Evolutionary conservation across 495 filamentous ascomycete species (phyloP).

Genomic region (Penicillium taxi): DNA sequence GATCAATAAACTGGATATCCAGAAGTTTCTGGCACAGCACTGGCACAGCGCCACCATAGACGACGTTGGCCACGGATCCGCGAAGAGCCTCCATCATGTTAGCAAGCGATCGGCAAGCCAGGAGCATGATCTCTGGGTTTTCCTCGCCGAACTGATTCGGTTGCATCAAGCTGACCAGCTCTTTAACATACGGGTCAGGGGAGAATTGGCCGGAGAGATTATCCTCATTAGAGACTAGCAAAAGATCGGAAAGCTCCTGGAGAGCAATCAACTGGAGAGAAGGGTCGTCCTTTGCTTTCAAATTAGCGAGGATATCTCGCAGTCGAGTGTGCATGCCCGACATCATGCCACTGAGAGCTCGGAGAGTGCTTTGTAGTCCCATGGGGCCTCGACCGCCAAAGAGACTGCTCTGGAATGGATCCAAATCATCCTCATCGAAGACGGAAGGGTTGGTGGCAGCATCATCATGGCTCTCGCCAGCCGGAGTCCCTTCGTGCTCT

Average conservation of each 20-base stretch:
- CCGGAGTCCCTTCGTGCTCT: slow-evolving; percentile 32
- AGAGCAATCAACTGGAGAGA: slow-evolving; percentile 87
- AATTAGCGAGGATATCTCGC: slow-evolving; percentile 73
- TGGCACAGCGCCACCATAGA: slow-evolving; percentile 92
- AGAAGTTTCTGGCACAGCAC: slow-evolving; percentile 88
- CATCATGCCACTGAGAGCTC: slow-evolving; percentile 86
- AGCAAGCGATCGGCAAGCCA: slow-evolving; percentile 92
- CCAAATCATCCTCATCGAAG: slow-evolving; percentile 60
- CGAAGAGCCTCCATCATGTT: slow-evolving; percentile 98
- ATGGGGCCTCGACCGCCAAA: slow-evolving; percentile 60
- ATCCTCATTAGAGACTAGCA: slow-evolving; percentile 92
- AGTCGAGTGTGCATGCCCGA: slow-evolving; percentile 71
- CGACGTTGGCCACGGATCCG: slow-evolving; percentile 85
- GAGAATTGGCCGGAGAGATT: slow-evolving; percentile 94
- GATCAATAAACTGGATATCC: slow-evolving; percentile 92
- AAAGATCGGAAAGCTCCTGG: slow-evolving; percentile 85
- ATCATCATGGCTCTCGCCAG: slow-evolving; percentile 58
- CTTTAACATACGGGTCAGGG: slow-evolving; percentile 90
- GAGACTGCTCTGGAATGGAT: slow-evolving; percentile 67
- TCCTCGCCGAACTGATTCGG: slow-evolving; percentile 79
- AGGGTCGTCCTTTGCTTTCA: slow-evolving; percentile 80
- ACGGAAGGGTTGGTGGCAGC: slow-evolving; percentile 39
- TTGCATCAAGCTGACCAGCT: slow-evolving; percentile 87
- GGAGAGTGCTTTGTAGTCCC: slow-evolving; percentile 71
- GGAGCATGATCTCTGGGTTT: slow-evolving; percentile 95